Evolutionary conservation across 1,284 basidiomycete species (phyloP), one percentile per base, ranked within the genome.

Genomic region (Ganoderma leucocontextum): DNA sequence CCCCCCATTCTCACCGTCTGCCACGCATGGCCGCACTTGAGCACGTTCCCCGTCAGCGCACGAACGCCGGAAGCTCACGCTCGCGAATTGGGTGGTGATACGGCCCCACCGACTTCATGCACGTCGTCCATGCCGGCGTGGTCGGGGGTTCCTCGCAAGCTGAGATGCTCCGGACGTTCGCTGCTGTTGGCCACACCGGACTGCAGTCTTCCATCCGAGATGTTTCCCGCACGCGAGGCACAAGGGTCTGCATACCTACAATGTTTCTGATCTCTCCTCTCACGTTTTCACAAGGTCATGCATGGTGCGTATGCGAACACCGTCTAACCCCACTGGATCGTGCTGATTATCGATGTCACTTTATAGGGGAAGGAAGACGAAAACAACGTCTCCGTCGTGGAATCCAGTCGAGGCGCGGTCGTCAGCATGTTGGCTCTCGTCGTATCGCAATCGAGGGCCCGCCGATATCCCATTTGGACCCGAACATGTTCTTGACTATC

Each of bases 1-100:
- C 5, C 44, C 63, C 29, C 52, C 64, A 59, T 72, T 72, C 71
- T 68, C 68, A 72, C 69, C 67, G 35, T 61, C 55, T 70, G 69
- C 71, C 69, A 72, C 33, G 68, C 67, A 42, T 65, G 60, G 64
- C 60, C 53, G 59, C 57, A 47, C 52, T 65, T 52, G 47, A 53
- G 49, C 61, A 69, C 59, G 64, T 66, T 68, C 66, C 65, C 47
- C 59, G 66, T 64, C 66, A 63, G 66, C 52, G 47, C 39, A 62
- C 25, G 63, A 66, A 52, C 63, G 33, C 41, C 49, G 36, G 71
- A 68, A 67, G 63, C 49, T 52, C 42, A 36, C 58, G 59, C 49
- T 63, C 61, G 65, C 66, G 63, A 66, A n/a, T 64, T 64, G 36
- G 53, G 58, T 64, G 65, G 52, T 60, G 67, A 66, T 66, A 15